Base-by-base conservation (phyloP, 768 basidiomycete genomes). In the Trametes meyenii region DNA sequence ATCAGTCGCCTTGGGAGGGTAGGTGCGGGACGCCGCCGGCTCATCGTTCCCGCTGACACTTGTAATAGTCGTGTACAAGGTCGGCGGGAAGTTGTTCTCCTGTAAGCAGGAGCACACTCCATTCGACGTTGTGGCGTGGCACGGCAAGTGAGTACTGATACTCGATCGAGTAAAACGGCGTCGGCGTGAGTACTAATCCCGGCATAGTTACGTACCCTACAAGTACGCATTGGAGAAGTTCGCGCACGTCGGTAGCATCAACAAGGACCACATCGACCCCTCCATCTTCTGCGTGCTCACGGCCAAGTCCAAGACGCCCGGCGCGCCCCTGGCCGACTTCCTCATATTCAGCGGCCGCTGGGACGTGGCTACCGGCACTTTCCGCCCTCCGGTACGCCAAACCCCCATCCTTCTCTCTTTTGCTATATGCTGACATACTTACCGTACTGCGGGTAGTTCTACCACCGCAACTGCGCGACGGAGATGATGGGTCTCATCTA, bases 41-140 rank as follows among this genome's bases (percentile, higher is more conserved):
- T 57, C 73, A 80, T 35, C 83, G 84, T 76, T 83, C 83, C 79
- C 81, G 61, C 58, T 59, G 53, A 10, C 53, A n/a, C 19, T 55
- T 29, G 38, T 36, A 16, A 16, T 23, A 50, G 57, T 64, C 35
- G 8, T 56, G 6, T 46, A 54, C 61, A 86, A 83, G 73, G 77
- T 88, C 29, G 75, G 79, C 55, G 85, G 86, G 16, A 74, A 83
- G 70, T 70, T 85, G 11, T 83, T 83, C 68, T 70, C 73, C 23
- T 85, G 84, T 64, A 72, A 75, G 42, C 85, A 88, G 63, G 79
- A 84, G 45, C 84, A 87, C 70, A 86, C 87, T 1, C 87, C 87
- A 0, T 89, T 88, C 70, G 87, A 89, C 68, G 86, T 88, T 42
- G 87, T 88, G 26, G 86, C 86, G 1, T 88, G 85, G 86, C 81